Conservation (phyloP, 768 basidiomycete species). For the Xanthoconium purpureum region DNA sequence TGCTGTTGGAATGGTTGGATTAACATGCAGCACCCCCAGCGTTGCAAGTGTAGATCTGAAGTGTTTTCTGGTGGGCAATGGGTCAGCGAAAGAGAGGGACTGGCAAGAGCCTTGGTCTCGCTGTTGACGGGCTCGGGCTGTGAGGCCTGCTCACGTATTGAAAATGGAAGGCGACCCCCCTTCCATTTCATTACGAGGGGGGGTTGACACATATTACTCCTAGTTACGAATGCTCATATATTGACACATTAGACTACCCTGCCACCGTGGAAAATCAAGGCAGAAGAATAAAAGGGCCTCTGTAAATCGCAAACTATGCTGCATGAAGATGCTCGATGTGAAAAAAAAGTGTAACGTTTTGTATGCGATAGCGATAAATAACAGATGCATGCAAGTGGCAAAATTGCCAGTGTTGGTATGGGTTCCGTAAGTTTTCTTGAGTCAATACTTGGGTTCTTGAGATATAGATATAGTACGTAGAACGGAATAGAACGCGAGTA, state of each 20-base stretch:
- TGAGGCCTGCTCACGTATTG: constrained; percentile 19
- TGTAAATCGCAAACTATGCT: constrained; percentile 24
- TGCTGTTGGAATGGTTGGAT: constrained; percentile 17
- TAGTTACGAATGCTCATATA: background rate
- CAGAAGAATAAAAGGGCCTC: constrained; percentile 4
- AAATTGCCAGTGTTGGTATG: constrained; percentile 31
- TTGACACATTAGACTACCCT: constrained; percentile 18
- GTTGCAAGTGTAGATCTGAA: constrained; percentile 24
- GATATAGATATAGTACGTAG: constrained; percentile 37
- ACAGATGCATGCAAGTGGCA: constrained; percentile 32
- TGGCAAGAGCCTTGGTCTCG: constrained; percentile 22
- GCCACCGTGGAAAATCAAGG: constrained; percentile 5
- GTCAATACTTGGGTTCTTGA: constrained; percentile 31
- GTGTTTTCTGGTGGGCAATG: constrained; percentile 16
- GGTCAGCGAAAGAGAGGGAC: constrained; percentile 20
- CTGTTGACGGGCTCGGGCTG: constrained; percentile 23
- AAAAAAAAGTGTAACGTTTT: constrained; percentile 20
- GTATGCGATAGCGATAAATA: constrained; percentile 32
- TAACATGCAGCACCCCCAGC: constrained; percentile 26
- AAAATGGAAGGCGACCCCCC: constrained; percentile 29
- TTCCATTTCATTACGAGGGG: constrained; percentile 10
- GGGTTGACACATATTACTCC: constrained; percentile 11
- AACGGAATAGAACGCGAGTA: constrained; percentile 29
- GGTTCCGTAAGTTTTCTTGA: constrained; percentile 33
- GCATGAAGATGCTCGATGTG: constrained; percentile 28